phyloP scores from a whole-genome alignment of 495 filamentous ascomycete species.

The Penicillium fimorum region DNA sequence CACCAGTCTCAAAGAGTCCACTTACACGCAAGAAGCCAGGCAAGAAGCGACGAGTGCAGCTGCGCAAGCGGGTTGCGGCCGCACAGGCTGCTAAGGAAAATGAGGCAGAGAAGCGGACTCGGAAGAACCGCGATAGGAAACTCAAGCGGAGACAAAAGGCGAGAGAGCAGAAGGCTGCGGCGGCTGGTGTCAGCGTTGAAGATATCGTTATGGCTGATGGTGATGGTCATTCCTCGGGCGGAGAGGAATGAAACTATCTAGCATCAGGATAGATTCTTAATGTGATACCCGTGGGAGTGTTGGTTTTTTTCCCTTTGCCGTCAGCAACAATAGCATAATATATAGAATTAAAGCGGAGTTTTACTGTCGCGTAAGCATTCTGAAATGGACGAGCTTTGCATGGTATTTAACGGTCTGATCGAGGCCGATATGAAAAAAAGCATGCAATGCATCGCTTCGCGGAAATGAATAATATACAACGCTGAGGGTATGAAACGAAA shows the following conservation, averaged over 20 bases:
- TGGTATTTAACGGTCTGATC: conserved; percentile 3
- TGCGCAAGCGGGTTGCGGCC: conserved; percentile 37
- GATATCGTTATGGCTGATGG: conserved; percentile 12
- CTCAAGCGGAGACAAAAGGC: conserved; percentile 48
- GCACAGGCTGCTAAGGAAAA: conserved; percentile 35
- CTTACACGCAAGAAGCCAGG: conserved; percentile 46
- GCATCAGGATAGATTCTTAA: conserved; percentile 5
- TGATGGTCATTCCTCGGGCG: conserved; percentile 20
- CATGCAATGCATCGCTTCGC: conserved; percentile 1
- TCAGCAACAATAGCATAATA: background rate
- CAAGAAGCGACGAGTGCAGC: conserved; percentile 46
- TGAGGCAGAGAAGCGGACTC: conserved; percentile 47
- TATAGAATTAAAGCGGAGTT: background rate
- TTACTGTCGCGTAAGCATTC: background rate
- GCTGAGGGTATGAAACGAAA: conserved; percentile 9
- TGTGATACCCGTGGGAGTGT: conserved; percentile 26
- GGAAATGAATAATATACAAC: conserved; percentile 1
- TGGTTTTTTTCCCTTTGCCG: background rate
- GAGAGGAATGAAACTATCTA: conserved; percentile 14
- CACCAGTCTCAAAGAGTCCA: conserved; percentile 26
- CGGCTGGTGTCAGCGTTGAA: conserved; percentile 18
- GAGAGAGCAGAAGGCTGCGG: conserved; percentile 42
- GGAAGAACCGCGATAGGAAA: conserved; percentile 47
- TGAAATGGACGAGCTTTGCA: background rate
- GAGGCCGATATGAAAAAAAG: background rate